phyloP scores from a whole-genome alignment of 139 green algal species.

The Coelastrella sp. region DNA sequence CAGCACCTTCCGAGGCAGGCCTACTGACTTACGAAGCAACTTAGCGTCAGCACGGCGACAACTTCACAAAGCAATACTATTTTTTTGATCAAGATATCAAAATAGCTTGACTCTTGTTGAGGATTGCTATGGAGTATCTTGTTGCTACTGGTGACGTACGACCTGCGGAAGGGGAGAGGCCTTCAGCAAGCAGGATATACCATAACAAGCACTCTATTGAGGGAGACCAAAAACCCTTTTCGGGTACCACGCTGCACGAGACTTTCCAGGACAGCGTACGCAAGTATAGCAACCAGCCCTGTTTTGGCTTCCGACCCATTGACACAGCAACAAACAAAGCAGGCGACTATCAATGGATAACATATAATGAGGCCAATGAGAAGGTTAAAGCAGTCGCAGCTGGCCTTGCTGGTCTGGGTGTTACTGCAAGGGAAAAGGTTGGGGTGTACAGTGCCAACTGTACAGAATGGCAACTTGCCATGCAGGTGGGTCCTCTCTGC shows the following conservation, averaged over 20 bases:
- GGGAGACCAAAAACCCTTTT: constrained; percentile 72
- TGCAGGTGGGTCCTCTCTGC: constrained; percentile 89
- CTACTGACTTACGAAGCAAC: too few relatives aligned
- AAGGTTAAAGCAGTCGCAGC: constrained; percentile 58
- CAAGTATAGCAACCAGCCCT: constrained; percentile 47
- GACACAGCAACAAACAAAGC: constrained; percentile 51
- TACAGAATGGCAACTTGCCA: constrained; percentile 92
- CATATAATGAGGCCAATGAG: constrained; percentile 56
- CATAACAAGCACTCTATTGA: constrained; percentile 45
- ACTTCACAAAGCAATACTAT: neutral
- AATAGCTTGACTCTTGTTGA: neutral
- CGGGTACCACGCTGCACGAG: constrained; percentile 80
- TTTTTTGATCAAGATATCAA: too few relatives aligned
- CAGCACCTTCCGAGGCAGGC: too few relatives aligned
- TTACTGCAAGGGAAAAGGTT: constrained; percentile 42
- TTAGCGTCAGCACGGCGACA: too few relatives aligned
- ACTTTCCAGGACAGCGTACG: constrained; percentile 68
- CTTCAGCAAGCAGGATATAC: constrained; percentile 58
- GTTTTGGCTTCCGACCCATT: constrained; percentile 68
- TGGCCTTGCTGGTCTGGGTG: constrained; percentile 49
- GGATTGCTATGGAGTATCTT: neutral
- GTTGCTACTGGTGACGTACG: neutral
- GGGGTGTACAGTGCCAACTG: constrained; percentile 88
- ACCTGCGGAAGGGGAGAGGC: constrained; percentile 18
- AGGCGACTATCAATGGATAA: constrained; percentile 55